Base-by-base conservation (phyloP, 2,329 filamentous ascomycete genomes). In the Verticillium nubilum region DNA sequence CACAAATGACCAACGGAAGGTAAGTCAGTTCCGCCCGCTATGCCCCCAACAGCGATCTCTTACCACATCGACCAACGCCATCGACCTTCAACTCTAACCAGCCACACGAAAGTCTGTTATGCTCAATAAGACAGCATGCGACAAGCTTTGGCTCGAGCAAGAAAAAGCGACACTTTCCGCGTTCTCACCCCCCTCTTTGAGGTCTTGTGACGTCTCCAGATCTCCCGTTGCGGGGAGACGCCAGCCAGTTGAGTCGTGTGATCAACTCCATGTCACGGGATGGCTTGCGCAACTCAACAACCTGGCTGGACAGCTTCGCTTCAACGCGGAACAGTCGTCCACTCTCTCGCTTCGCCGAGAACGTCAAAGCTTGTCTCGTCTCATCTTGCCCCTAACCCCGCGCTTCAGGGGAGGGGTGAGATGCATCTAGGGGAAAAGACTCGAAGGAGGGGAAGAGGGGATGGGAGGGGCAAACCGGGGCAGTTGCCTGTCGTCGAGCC, bases 341-440 rank as follows among this genome's bases (percentile, higher is more conserved):
- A 47, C 42, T 47, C 42, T 23, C n/a, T 19, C 42, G 42, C 13
- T 47, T 47, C 42, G 42, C 42, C 42, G 42, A 47, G 42, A 19
- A 19, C 19, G 54, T 23, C 54, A 56, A 56, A 56, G 54, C 54
- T 56, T 56, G 54, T 56, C 54, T 56, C 54, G 31, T 56, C 54
- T 56, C 54, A 42, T 35, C 35, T 27, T 29, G 25, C 27, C 31
- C 56, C 56, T 33, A 26, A 57, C 56, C 56, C 56, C 47, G 42
- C 56, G 56, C 29, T 57, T 28, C 19, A 47, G 27, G 42, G 42
- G 19, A 47, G 37, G 42, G 42, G 42, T 47, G 19, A 47, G 42
- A 47, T 23, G 42, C 42, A 23, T 17, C 42, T 19, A 23, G 42
- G 42, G 42, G 42, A 47, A 47, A 47, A 23, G 42, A n/a, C 19